A percentile compares a stretch with the other conserved stretches of the same genome.
Evolutionary conservation across 2,329 filamentous ascomycete genomes (phyloP).

Genomic region (Penicillium psychrosexuale): DNA sequence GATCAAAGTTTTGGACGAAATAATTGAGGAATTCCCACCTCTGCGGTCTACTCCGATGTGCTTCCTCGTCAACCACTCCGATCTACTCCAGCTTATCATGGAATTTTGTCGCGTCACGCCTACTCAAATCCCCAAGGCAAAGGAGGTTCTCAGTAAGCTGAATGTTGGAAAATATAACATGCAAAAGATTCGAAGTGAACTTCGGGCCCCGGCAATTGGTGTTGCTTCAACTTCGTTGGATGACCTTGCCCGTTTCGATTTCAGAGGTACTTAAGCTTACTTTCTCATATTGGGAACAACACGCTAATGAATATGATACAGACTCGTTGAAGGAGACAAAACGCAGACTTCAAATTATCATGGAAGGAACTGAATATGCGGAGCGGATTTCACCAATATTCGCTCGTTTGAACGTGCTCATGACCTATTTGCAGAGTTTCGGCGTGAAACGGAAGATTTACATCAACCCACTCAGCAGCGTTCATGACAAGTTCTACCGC

Average conservation of each 20-base stretch:
- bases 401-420: conserved; percentile 74
- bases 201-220: conserved; percentile 76
- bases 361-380: conserved; percentile 53
- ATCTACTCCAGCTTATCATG: conserved; percentile 82
- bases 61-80: conserved; percentile 85
- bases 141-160: conserved; percentile 80
- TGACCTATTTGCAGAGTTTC: conserved; percentile 72
- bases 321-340: conserved; percentile 69
- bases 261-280: conserved; percentile 58
- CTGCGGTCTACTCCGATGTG: conserved; percentile 71
- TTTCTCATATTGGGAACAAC: conserved; percentile 46
- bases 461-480: conserved; percentile 77
- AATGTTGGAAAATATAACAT: conserved; percentile 79
- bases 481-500: conserved; percentile 87
- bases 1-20: conserved; percentile 90
- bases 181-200: conserved; percentile 76
- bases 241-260: conserved; percentile 87
- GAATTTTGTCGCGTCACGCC: conserved; percentile 78
- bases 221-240: conserved; percentile 87
- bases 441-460: conserved; percentile 75
- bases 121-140: conserved; percentile 66
- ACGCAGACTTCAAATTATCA: conserved; percentile 56
- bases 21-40: conserved; percentile 75
- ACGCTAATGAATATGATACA: conserved; percentile 56
- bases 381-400: conserved; percentile 57